A percentile compares a stretch with the other conserved stretches of the same genome.
phyloP scores from a whole-genome alignment of 208 protist species.

The Borovskyia barvae region DNA sequence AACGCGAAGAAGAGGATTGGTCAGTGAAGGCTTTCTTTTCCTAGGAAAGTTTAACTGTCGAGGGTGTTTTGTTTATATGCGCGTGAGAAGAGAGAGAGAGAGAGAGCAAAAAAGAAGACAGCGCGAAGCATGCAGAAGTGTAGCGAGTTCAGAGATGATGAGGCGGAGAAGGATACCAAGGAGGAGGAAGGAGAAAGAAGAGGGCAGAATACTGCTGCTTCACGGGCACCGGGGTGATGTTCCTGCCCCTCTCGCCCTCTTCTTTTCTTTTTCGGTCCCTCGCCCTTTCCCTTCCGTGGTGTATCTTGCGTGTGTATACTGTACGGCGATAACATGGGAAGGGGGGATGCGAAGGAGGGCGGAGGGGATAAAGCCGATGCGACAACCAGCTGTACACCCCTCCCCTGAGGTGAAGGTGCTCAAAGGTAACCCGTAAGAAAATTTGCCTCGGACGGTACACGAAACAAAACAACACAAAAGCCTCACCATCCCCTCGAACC shows the following conservation, averaged over 20 bases:
- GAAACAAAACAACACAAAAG: not conserved
- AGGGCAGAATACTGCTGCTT: no score
- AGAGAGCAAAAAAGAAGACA: not conserved
- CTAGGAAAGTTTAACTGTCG: no score
- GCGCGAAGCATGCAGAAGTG: not conserved
- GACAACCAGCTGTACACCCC: no score
- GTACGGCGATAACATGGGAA: not conserved
- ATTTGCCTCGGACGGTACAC: no score
- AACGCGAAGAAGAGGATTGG: no score
- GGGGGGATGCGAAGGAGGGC: not conserved
- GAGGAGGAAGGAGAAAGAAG: not conserved
- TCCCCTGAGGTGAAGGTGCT: no score
- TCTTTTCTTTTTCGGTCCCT: not conserved
- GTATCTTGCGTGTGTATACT: not conserved
- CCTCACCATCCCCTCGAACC: not conserved
- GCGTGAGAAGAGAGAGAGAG: not conserved
- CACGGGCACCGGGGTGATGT: no score
- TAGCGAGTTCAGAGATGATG: not conserved
- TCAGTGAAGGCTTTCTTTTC: no score
- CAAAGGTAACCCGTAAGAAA: no score
- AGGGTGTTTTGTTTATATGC: not conserved
- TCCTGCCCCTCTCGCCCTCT: no score
- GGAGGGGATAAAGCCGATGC: not conserved
- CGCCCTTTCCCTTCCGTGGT: not conserved
- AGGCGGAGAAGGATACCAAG: not conserved